Evolutionary conservation across 345 rosid species (phyloP).

Genomic region (Kandelia obovata): DNA sequence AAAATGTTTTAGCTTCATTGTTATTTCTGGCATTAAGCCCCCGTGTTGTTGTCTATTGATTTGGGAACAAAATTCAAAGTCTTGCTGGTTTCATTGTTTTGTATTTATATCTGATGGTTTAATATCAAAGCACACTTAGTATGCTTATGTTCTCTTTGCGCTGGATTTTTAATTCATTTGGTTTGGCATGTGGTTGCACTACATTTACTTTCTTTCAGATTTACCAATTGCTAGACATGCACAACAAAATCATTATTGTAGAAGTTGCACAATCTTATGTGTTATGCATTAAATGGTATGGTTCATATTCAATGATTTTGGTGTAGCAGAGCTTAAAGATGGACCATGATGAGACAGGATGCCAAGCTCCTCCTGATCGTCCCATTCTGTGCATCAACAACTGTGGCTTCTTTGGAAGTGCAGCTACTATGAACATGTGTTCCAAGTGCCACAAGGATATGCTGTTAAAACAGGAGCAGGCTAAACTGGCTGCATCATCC

Average conservation of each 20-base stretch:
- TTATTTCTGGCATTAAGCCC: too few relatives aligned
- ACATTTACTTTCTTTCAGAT: too few relatives aligned
- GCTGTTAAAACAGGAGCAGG: slow-evolving; percentile 66
- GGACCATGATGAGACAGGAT: slow-evolving; percentile 95
- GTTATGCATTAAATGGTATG: not conserved
- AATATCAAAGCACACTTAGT: too few relatives aligned
- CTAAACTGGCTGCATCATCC: slow-evolving; percentile 65
- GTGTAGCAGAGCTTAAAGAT: slow-evolving; percentile 47
- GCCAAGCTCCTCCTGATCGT: slow-evolving; percentile 84
- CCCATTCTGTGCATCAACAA: slow-evolving; percentile 75
- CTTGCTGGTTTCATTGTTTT: too few relatives aligned
- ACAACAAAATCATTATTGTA: not conserved
- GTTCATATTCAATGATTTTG: not conserved
- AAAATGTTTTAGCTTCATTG: too few relatives aligned
- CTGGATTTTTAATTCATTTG: too few relatives aligned
- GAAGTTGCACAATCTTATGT: not conserved
- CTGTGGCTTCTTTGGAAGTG: slow-evolving; percentile 91
- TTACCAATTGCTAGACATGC: not conserved
- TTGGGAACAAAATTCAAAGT: too few relatives aligned
- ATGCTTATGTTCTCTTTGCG: too few relatives aligned
- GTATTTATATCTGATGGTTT: too few relatives aligned
- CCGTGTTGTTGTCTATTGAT: too few relatives aligned
- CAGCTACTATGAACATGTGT: slow-evolving; percentile 92
- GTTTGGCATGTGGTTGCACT: too few relatives aligned
- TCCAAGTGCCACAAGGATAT: slow-evolving; percentile 89